Conservation (phyloP, 768 basidiomycete species). For the Leccinum fibrillosum region DNA sequence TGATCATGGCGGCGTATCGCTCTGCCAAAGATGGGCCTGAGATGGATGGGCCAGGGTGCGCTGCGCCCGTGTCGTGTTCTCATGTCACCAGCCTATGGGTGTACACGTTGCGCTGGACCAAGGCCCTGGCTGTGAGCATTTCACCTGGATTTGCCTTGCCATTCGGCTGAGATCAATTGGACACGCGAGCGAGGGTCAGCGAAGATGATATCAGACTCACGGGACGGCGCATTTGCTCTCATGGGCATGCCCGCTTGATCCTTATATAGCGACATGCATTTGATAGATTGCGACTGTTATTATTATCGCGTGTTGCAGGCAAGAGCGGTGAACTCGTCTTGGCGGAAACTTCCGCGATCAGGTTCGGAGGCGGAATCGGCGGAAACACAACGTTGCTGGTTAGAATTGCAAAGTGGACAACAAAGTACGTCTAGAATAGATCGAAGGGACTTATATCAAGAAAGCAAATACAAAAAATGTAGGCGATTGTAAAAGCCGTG, state of each 20-base stretch:
- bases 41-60: slow-evolving; percentile 17
- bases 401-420: slow-evolving; percentile 16
- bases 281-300: slow-evolving; percentile 18
- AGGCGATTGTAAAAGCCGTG: slow-evolving; percentile 12
- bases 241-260: slow-evolving; percentile 9
- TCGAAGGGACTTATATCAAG: slow-evolving; percentile 4
- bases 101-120: slow-evolving; percentile 14
- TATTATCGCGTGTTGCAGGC: slow-evolving; percentile 6
- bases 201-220: slow-evolving; percentile 15
- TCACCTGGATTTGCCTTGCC: slow-evolving; percentile 8
- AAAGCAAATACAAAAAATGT: slow-evolving; percentile 17
- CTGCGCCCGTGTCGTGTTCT: slow-evolving; percentile 22
- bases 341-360: slow-evolving; percentile 1
- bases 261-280: slow-evolving; percentile 9
- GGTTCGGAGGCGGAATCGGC: background rate
- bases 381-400: slow-evolving; percentile 14
- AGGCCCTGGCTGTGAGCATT: slow-evolving; percentile 16
- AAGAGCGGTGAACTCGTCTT: background rate
- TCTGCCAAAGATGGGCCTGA: slow-evolving; percentile 3
- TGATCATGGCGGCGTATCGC: slow-evolving; percentile 12
- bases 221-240: slow-evolving; percentile 13
- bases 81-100: slow-evolving; percentile 16
- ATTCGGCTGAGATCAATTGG: slow-evolving; percentile 4
- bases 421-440: slow-evolving; percentile 16
- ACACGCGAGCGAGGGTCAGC: slow-evolving; percentile 17